Evolutionary conservation across 495 filamentous ascomycete species (phyloP).

Genomic region (Neurospora sp.): DNA sequence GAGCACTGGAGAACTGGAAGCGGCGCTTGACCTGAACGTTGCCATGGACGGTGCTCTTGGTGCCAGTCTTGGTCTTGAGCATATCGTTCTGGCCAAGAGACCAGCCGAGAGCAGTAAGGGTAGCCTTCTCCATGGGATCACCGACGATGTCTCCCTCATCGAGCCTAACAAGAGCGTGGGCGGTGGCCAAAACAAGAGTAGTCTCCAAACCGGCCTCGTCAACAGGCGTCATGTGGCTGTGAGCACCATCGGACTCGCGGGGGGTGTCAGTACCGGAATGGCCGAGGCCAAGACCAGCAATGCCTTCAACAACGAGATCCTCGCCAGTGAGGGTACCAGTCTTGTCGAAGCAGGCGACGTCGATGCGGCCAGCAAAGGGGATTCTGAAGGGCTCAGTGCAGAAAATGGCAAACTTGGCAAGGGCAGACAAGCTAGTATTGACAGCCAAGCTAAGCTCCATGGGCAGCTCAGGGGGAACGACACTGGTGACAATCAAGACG

Average conservation of each 20-base stretch:
- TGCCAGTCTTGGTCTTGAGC: slow-evolving; percentile 44
- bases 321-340: slow-evolving; percentile 96
- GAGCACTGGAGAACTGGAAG: slow-evolving; percentile 95
- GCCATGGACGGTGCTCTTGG: slow-evolving; percentile 37
- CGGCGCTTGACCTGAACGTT: slow-evolving; percentile 86
- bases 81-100: slow-evolving; percentile 78
- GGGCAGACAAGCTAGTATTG: slow-evolving; percentile 93
- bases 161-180: slow-evolving; percentile 88
- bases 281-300: slow-evolving; percentile 76
- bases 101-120: slow-evolving; percentile 82
- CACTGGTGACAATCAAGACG: slow-evolving; percentile 92
- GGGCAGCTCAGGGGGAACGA: slow-evolving; percentile 92
- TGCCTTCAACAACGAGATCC: slow-evolving; percentile 93
- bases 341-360: slow-evolving; percentile 98
- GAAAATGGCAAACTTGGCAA: slow-evolving; percentile 93
- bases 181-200: slow-evolving; percentile 87
- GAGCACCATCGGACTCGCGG: slow-evolving; percentile 64
- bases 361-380: slow-evolving; percentile 89
- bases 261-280: slow-evolving; percentile 53
- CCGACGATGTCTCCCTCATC: slow-evolving; percentile 97
- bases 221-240: slow-evolving; percentile 60
- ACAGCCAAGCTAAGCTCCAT: slow-evolving; percentile 98
- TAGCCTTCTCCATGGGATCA: slow-evolving; percentile 98
- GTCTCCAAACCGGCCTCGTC: slow-evolving; percentile 62
- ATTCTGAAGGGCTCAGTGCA: slow-evolving; percentile 99